Conservation (phyloP, 345 rosid genomes). For the Hibiscus trionum region DNA sequence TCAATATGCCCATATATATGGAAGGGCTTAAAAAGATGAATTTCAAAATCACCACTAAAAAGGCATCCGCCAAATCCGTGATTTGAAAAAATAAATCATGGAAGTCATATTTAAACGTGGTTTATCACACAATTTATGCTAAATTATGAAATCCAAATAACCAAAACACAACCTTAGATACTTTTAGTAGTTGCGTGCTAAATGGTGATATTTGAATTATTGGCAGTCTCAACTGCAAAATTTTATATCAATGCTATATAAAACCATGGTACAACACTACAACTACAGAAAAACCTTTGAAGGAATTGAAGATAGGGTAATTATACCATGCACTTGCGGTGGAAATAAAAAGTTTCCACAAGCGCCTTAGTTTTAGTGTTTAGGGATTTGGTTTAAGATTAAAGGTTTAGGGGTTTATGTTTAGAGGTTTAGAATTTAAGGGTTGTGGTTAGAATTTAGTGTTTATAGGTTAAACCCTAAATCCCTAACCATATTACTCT, state of each 20-base stretch:
- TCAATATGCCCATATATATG: neutral
- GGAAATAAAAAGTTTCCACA: no score
- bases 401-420: no score
- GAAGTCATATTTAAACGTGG: neutral
- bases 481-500: no score
- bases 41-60: neutral
- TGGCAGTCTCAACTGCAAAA: neutral
- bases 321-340: no score
- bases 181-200: neutral
- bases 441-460: no score
- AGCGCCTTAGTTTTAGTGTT: no score
- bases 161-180: neutral
- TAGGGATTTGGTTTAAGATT: no score
- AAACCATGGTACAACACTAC: neutral
- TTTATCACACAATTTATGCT: neutral
- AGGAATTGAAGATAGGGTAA: neutral
- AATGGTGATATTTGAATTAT: neutral
- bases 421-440: no score
- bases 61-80: neutral
- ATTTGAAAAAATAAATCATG: neutral
- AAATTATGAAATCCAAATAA: neutral
- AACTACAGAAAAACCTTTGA: neutral
- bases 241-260: neutral
- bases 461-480: no score
- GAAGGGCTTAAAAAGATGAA: neutral